phyloP scores from a whole-genome alignment of 176 grass and related monocot genomes.

The Oryza glaberrima region DNA sequence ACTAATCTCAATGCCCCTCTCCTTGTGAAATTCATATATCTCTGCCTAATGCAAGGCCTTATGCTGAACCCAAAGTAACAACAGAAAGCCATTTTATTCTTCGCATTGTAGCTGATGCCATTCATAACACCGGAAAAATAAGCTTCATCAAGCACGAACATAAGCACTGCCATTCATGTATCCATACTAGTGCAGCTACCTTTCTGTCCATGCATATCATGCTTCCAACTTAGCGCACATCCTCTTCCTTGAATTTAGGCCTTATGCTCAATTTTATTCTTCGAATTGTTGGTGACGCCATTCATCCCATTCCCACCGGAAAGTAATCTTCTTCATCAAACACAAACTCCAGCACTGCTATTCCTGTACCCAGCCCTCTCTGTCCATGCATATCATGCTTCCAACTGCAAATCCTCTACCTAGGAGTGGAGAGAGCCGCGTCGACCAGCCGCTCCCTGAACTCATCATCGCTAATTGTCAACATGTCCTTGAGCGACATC shows the following conservation, averaged over 20 bases:
- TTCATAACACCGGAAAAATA: neutral
- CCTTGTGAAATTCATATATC: constrained; percentile 1
- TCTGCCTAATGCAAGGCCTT: neutral
- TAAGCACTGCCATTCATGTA: neutral
- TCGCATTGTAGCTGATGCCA: constrained; percentile 1
- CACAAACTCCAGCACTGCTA: neutral
- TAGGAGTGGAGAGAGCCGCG: neutral
- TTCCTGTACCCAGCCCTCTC: neutral
- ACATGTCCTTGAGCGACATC: constrained; percentile 67
- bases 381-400: neutral
- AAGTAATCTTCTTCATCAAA: constrained; percentile 14
- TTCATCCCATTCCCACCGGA: neutral
- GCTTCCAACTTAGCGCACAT: constrained; percentile 24
- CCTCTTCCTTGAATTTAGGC: neutral
- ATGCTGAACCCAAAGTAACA: constrained; percentile 13
- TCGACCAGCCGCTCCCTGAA: constrained; percentile 53
- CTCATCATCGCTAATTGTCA: constrained; percentile 62
- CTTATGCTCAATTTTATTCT: neutral
- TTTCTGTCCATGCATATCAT: neutral
- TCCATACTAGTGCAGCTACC: neutral
- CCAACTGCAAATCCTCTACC: constrained; percentile 2
- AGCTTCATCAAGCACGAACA: constrained; percentile 3
- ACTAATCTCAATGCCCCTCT: neutral
- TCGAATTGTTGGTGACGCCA: constrained; percentile 1
- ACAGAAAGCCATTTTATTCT: neutral